Base-by-base conservation (phyloP, 305 asterid species). In the Fraxinus nigra region DNA sequence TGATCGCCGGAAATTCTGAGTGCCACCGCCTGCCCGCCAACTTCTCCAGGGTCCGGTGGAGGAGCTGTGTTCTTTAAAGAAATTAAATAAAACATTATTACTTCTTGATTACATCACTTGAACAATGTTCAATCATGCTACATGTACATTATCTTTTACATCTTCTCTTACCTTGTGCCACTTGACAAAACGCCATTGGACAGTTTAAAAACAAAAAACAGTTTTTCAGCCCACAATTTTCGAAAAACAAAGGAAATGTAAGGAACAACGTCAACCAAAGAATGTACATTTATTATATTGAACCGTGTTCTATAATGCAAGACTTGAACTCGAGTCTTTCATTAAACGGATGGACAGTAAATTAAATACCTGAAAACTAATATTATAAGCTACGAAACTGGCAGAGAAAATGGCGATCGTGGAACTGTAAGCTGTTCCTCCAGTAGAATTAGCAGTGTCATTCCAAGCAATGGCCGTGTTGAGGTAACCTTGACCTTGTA, bases 361-460 rank as follows among this genome's bases (percentile, higher is more conserved):
- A 46, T 13, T 46, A 11, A 75, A 0, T 89, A 93, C 99, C 99
- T 83, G 74, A 78, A 95, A 94, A 87, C 97, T 94, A 37, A 95
- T 90, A 84, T 94, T 91, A 30, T 91, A 95, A 61, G 98, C 98
- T 30, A 87, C 76, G 79, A 94, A 95, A 77, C 90, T 86, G 76
- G 95, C 73, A 35, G 97, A 88, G 14, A 40, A 87, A 7, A 87
- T 81, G 24, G 89, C 86, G 82, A 93, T 77, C 4, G 99, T 90
- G 37, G 87, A 88, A 84, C 94, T 94, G 32, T 79, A 72, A 7
- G 76, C 79, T 35, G 98, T 95, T 32, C 90, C 93, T 34, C 97
- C 97, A 0, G 93, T 88, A 14, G 99, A 93, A 86, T 91, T 90
- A 2, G 95, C 91, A 7, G 97, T 94, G 88, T 92, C 98, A 61